Evolutionary conservation across 164 flowering plant species (phyloP).

Genomic region (Tinospora cordifolia): DNA sequence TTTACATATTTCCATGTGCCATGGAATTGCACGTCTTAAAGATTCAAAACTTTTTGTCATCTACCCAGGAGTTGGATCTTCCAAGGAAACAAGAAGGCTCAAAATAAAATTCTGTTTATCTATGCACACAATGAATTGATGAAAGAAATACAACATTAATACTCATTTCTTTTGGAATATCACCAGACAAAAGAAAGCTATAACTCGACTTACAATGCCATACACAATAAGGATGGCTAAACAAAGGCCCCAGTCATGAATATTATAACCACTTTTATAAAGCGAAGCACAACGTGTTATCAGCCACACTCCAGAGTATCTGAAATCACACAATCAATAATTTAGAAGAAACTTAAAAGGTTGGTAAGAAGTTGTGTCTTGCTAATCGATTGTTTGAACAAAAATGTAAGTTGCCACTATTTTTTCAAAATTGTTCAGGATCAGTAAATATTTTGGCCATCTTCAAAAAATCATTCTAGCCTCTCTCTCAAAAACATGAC

Average conservation of each 20-base stretch:
- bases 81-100: not conserved
- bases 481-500: too few species aligned
- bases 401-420: not conserved
- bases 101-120: not conserved
- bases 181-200: conserved; percentile 67
- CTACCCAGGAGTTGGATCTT: too few species aligned
- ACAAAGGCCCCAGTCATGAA: conserved; percentile 60
- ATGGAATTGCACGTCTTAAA: not conserved
- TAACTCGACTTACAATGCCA: conserved; percentile 47
- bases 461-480: too few species aligned
- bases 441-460: not conserved
- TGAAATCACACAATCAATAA: conserved; percentile 18
- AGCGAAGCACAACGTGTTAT: conserved; percentile 85
- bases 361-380: not conserved
- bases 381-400: not conserved
- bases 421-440: not conserved
- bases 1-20: not conserved
- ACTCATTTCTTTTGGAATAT: conserved; percentile 57
- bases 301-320: conserved; percentile 94
- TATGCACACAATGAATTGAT: conserved; percentile 9
- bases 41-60: not conserved
- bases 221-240: conserved; percentile 40
- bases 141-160: conserved; percentile 7
- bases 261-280: conserved; percentile 41
- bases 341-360: not conserved